Base-by-base conservation (phyloP, 768 basidiomycete genomes). In the Xanthoconium purpureum region DNA sequence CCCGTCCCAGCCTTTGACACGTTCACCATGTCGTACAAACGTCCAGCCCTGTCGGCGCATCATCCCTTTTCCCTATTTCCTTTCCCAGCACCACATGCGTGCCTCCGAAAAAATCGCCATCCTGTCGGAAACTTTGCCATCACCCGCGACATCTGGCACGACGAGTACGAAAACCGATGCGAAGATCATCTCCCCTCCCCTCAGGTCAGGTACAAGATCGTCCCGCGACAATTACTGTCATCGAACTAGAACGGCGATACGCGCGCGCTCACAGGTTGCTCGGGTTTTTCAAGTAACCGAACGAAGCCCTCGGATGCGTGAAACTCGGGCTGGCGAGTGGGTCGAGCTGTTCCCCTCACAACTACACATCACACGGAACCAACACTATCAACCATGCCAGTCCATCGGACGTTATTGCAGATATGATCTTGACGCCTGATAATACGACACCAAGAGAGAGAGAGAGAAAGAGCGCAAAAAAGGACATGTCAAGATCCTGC, bases 81-180 rank as follows among this genome's bases (percentile, higher is more conserved):
- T 36, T 63, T 62, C 47, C 43, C 24, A 24, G 10, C 28, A n/a
- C 35, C 47, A 18, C 28, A 15, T n/a, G 39, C n/a, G 45, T 44
- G 14, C 55, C 38, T 20, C 35, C 20, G 32, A 17, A 30, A 40
- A 36, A n/a, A 38, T 53, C 54, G 55, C 63, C 63, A 54, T 1
- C 1, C 18, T 55, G 28, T 54, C 63, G 63, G 63, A 65, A 54
- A 28, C 63, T 58, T 54, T 37, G 15, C 9, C 38, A 46, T 32
- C 49, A 52, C n/a, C 43, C 36, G 6, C 37, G 12, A 28, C n/a
- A 36, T 57, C 37, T 17, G 46, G 49, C 33, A 37, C 11, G 43
- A 24, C 12, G 3, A 24, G 11, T 14, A 36, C 47, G 28, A n/a
- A 44, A 44, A n/a, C 38, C 30, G 28, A 49, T 60, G 51, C 6